phyloP scores from a whole-genome alignment of 805 yeast genomes.

The Candida koratica region DNA sequence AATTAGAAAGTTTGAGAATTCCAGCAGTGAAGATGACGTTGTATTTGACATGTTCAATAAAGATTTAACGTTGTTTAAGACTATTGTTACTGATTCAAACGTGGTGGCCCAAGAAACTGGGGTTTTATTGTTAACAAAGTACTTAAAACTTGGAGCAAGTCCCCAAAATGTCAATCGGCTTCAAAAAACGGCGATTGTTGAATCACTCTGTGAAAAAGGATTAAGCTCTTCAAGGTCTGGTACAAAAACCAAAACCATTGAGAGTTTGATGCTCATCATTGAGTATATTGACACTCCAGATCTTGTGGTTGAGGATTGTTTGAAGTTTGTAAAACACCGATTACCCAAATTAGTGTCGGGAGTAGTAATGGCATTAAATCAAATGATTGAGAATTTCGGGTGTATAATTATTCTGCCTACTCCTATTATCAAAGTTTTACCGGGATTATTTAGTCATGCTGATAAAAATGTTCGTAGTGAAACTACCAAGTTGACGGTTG shows the following conservation, averaged over 20 bases:
- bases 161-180: constrained; percentile 37
- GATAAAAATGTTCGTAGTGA: constrained; percentile 83
- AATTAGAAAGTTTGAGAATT: constrained; percentile 45
- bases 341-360: constrained; percentile 79
- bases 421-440: constrained; percentile 51
- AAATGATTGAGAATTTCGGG: constrained; percentile 60
- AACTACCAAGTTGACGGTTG: constrained; percentile 64
- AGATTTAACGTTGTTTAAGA: constrained; percentile 53
- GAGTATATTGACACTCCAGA: constrained; percentile 62
- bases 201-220: constrained; percentile 75
- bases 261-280: constrained; percentile 56
- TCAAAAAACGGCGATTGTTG: constrained; percentile 39
- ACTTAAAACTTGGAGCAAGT: constrained; percentile 54
- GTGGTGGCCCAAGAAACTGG: constrained; percentile 92
- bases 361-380: constrained; percentile 51
- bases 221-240: constrained; percentile 69
- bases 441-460: constrained; percentile 76
- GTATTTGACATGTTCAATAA: constrained; percentile 49
- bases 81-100: constrained; percentile 69
- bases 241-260: constrained; percentile 63
- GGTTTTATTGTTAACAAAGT: constrained; percentile 49
- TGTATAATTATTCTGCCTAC: constrained; percentile 57
- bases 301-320: constrained; percentile 60
- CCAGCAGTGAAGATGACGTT: constrained; percentile 53
- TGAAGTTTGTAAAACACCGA: constrained; percentile 58